Base-by-base conservation (phyloP, 2,329 filamentous ascomycete species). In the Aspergillus ustus region DNA sequence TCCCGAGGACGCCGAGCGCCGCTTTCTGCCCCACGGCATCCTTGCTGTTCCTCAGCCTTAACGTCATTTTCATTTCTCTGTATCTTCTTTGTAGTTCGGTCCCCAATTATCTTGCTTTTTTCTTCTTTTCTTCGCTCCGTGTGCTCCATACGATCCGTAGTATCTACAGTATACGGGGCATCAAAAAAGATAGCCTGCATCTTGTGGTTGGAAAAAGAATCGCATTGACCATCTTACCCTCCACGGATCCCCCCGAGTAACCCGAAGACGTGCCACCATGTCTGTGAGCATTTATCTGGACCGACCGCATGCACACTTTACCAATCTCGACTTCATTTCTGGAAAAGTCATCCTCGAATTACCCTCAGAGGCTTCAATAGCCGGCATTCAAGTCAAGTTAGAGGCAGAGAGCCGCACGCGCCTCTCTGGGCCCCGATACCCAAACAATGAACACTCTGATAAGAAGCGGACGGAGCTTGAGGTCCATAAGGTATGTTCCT, bases 401-500 rank as follows among this genome's bases (percentile, higher is more conserved):
- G 81, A 83, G 63, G 81, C 80, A 22, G 81, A 83, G 65, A 82
- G 80, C 67, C 77, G 76, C 40, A 81, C 80, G 25, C 72, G 80
- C 45, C 73, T 83, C 17, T 73, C 75, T 2, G 77, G 75, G 17
- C 75, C 73, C 63, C 77, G 72, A 58, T 64, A 79, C 62, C 76
- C 75, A 2, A 70, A 77, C 59, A 68, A 77, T 75, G 78, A 78
- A 40, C 68, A 77, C 43, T 75, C 77, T 22, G 79, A 82, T n/a
- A 81, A 80, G 71, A 80, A 77, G 68, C 77, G 78, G 59, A 78
- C 78, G n/a, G 80, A 82, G 69, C 67, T 80, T 55, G 81, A 83
- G 67, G 73, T 81, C 20, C 81, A 83, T 64, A 83, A 83, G 75
- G 81, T 82, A 65, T 67, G 51, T 17, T 49, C 13, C 45, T 17